Evolutionary conservation across 2,329 filamentous ascomycete genomes (phyloP).

Genomic region (Paecilomyces fulvus): DNA sequence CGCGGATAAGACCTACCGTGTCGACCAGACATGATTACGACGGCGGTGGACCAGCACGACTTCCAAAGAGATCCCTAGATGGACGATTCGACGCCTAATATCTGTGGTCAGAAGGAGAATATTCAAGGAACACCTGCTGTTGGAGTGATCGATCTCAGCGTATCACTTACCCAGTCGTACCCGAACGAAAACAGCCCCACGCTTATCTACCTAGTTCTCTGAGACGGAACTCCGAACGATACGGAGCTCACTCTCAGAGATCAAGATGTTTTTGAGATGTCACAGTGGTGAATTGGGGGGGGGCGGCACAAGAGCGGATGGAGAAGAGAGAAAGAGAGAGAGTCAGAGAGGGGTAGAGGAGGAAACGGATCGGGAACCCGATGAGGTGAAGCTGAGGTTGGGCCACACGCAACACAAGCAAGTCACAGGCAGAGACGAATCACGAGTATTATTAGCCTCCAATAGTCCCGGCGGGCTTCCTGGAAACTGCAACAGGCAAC

Average conservation of each 20-base stretch:
- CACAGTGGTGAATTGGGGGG: not conserved
- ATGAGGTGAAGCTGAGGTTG: constrained; percentile 1
- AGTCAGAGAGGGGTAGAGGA: not conserved
- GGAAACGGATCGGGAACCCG: not conserved
- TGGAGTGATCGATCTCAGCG: not conserved
- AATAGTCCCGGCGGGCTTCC: not conserved
- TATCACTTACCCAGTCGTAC: not conserved
- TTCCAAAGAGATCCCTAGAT: not conserved
- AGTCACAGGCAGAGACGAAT: not conserved
- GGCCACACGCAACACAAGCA: not conserved
- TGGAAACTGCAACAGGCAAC: not conserved
- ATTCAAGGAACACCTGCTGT: not conserved
- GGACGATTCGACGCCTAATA: not conserved
- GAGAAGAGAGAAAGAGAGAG: not conserved
- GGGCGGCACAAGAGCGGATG: not conserved
- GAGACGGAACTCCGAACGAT: not conserved
- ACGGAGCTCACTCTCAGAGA: not conserved
- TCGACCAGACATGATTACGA: constrained; percentile 4
- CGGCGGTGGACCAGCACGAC: not conserved
- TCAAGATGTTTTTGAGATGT: not conserved
- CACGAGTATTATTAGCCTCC: not conserved
- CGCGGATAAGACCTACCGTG: constrained; percentile 6
- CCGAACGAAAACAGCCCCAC: not conserved
- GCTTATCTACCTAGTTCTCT: not conserved
- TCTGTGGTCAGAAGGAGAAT: not conserved